A percentile compares a stretch with the other conserved stretches of the same genome.
Conservation (phyloP, 2,329 filamentous ascomycete species). For the Xylaria sp. region DNA sequence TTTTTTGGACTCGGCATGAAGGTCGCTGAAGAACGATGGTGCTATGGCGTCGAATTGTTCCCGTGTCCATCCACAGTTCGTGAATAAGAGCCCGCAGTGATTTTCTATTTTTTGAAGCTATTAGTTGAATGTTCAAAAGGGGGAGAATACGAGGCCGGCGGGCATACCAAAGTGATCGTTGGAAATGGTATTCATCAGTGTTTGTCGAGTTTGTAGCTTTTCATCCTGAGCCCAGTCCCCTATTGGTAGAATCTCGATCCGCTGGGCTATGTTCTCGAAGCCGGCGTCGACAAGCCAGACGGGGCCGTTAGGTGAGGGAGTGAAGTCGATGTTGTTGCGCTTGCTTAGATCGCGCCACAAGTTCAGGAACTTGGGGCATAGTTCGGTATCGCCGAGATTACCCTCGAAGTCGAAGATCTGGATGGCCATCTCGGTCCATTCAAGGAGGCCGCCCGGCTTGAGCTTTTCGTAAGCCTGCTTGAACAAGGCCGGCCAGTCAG, state of each 20-base stretch:
- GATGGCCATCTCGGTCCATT: constrained; percentile 57
- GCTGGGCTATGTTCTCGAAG: constrained; percentile 56
- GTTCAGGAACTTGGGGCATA: constrained; percentile 53
- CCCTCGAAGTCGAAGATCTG: constrained; percentile 55
- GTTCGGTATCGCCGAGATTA: constrained; percentile 48
- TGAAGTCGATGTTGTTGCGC: constrained; percentile 54
- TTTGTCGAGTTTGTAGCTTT: constrained; percentile 53
- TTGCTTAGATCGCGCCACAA: constrained; percentile 47
- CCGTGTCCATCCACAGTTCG: constrained; percentile 45
- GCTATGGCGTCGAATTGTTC: constrained; percentile 42
- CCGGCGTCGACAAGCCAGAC: constrained; percentile 53
- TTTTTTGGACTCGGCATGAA: constrained; percentile 34
- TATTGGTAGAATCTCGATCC: constrained; percentile 57
- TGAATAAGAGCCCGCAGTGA: constrained; percentile 45
- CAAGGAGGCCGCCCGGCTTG: constrained; percentile 58
- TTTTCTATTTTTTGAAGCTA: constrained; percentile 35
- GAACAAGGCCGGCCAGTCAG: constrained; percentile 54
- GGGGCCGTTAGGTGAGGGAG: constrained; percentile 53
- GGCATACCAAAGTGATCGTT: constrained; percentile 51
- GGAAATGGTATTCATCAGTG: constrained; percentile 53
- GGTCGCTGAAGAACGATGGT: constrained; percentile 43
- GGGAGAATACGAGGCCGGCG: neutral
- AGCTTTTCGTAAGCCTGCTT: constrained; percentile 54
- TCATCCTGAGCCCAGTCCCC: constrained; percentile 56
- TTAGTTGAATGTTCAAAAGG: constrained; percentile 15